Evolutionary conservation across 352 stramenopile genomes (phyloP).

Genomic region (Globisporangium irregulare): DNA sequence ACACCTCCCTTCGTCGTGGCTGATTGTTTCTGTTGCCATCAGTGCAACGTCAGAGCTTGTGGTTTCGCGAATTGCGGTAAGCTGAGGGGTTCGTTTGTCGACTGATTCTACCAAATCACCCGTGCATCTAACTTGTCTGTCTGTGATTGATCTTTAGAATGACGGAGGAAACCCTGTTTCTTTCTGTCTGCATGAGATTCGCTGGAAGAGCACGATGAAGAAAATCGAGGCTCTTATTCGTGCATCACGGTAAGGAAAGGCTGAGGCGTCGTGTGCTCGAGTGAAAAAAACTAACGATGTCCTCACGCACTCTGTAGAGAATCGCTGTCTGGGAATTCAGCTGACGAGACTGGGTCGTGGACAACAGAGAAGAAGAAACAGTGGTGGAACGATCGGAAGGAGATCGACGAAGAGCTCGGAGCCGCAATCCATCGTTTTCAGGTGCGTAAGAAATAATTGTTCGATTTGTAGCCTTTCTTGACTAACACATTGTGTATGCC

Average conservation of each 20-base stretch:
- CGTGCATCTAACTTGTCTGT: background rate
- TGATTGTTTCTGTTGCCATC: conserved; percentile 41
- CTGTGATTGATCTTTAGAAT: conserved; percentile 30
- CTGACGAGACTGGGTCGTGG: conserved; percentile 51
- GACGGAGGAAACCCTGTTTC: conserved; percentile 37
- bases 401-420: conserved; percentile 49
- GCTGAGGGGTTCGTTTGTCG: background rate
- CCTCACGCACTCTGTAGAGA: conserved; percentile 25
- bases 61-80: conserved; percentile 40
- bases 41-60: conserved; percentile 43
- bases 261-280: background rate
- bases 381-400: conserved; percentile 71
- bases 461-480: background rate
- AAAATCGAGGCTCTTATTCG: conserved; percentile 53
- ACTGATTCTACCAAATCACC: background rate
- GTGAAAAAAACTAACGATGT: background rate
- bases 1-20: conserved; percentile 37
- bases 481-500: conserved; percentile 1
- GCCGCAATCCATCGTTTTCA: conserved; percentile 42
- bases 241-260: conserved; percentile 47
- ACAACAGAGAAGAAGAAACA: conserved; percentile 58
- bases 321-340: conserved; percentile 58
- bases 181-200: conserved; percentile 42
- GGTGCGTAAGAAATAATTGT: conserved; percentile 27
- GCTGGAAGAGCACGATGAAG: conserved; percentile 37